A percentile compares a stretch with the other conserved stretches of the same genome.
These are phyloP conservation scores for Penicillium digitatum DNA, from an alignment of 2,329 filamentous ascomycete species.

Conservation along the genomic window DNA sequence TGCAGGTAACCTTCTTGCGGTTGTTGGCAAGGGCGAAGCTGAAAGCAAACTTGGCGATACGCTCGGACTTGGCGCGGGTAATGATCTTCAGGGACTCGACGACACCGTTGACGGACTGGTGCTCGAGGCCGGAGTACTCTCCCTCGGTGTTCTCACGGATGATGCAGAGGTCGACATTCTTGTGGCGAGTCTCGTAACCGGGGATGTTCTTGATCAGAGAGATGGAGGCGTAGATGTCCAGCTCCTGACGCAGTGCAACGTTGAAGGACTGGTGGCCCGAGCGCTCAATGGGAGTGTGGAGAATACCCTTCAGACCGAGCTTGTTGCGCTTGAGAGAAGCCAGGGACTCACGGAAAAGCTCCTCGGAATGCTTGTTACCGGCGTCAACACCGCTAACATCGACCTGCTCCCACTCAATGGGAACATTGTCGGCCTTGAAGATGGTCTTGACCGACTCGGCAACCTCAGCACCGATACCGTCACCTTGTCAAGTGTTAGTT, in stretches of 20 bases:
- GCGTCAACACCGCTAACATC: constrained; percentile 88
- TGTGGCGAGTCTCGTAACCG: constrained; percentile 94
- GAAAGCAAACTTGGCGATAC: constrained; percentile 98
- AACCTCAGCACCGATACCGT: constrained; percentile 97
- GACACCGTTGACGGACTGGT: constrained; percentile 93
- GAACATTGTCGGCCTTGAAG: constrained; percentile 99
- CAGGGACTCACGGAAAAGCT: constrained; percentile 92
- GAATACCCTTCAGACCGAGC: constrained; percentile 96
- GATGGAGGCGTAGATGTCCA: constrained; percentile 98
- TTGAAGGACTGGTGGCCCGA: constrained; percentile 99
- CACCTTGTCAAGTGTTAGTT: constrained; percentile 50
- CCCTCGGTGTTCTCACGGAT: constrained; percentile 99
- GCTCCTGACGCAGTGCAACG: constrained; percentile 96
- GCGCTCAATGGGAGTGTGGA: constrained; percentile 94
- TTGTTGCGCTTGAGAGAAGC: constrained; percentile 97
- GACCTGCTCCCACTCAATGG: constrained; percentile 97
- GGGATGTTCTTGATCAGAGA: constrained; percentile 99
- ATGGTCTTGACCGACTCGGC: constrained; percentile 98
- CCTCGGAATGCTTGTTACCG: constrained; percentile 82
- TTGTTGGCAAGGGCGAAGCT: constrained; percentile 97
- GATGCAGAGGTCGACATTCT: constrained; percentile 96
- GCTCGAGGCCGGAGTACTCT: constrained; percentile 98
- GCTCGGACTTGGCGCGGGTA: constrained; percentile 97
- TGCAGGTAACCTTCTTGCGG: constrained; percentile 98
- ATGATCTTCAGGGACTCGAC: constrained; percentile 99